Base-by-base conservation (phyloP, 1,284 basidiomycete genomes). In the Cystobasidium slooffiae region DNA sequence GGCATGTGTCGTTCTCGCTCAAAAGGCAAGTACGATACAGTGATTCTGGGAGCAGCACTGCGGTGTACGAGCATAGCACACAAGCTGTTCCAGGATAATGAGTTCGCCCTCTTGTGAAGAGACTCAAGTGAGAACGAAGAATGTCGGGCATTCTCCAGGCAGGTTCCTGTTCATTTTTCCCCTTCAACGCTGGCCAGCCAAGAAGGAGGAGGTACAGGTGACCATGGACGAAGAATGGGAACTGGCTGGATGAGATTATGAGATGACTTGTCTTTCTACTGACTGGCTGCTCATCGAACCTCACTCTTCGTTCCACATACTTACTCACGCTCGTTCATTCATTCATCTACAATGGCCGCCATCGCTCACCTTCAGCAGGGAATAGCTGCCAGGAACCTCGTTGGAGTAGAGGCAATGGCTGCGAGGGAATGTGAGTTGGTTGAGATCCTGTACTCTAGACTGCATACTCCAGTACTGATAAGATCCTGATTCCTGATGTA, bases 371-470 rank as follows among this genome's bases (percentile, higher is more conserved):
- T 66, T 20, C 47, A 47, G 6, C 24, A 66, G 1, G 64, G 64
- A n/a, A 53, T 66, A n/a, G 64, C 51, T n/a, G 41, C 64, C 64
- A 51, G 64, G 51, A 55, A 55, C 49, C 64, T 66, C 39, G 64
- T 66, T 24, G 64, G 51, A 7, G 64, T 66, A n/a, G 64, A 66
- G 49, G 64, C 49, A 39, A 49, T 49, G 5, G 64, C 64, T 8
- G 64, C 64, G 10, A n/a, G 39, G 24, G 64, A 43, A 41, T 39
- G 64, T 53, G n/a, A n/a, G n/a, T n/a, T n/a, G n/a, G n/a, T n/a
- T n/a, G n/a, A n/a, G n/a, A n/a, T n/a, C n/a, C n/a, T n/a, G n/a
- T n/a, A n/a, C n/a, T n/a, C n/a, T n/a, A n/a, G n/a, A n/a, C n/a
- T n/a, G 46, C 46, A 41, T 41, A 39, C 8, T 58, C 61, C 16